Percentiles rank a stretch among this genome's conserved stretches.
Conservation (phyloP, 2,329 filamentous ascomycete species). For the Metarhizium humberi region DNA sequence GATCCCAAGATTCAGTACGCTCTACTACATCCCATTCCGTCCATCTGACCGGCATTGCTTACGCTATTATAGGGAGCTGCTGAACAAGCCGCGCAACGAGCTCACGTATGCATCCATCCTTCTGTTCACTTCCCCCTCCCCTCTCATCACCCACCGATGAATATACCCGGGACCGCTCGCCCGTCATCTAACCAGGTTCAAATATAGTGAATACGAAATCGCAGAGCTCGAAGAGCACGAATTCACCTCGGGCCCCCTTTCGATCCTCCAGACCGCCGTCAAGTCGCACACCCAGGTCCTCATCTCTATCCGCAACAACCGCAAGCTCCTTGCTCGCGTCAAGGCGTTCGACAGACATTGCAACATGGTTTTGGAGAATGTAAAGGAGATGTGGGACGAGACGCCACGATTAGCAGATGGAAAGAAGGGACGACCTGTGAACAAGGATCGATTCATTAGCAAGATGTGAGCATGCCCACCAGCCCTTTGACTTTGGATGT, state of each 20-base stretch:
- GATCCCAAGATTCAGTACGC: conserved; percentile 65
- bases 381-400: conserved; percentile 98
- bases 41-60: conserved; percentile 12
- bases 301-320: conserved; percentile 96
- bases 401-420: conserved; percentile 73
- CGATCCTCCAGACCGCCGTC: conserved; percentile 93
- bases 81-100: conserved; percentile 80
- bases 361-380: conserved; percentile 98
- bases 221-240: conserved; percentile 56
- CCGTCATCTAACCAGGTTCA: conserved; percentile 2
- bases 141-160: conserved; percentile 9
- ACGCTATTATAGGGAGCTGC: conserved; percentile 59
- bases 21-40: not conserved
- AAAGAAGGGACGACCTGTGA: conserved; percentile 82
- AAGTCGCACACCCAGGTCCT: conserved; percentile 91
- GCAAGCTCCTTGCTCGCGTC: conserved; percentile 91
- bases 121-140: conserved; percentile 7
- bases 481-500: not conserved
- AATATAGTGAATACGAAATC: conserved; percentile 75
- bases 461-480: conserved; percentile 62
- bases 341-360: conserved; percentile 98
- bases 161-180: conserved; percentile 3
- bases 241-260: conserved; percentile 51
- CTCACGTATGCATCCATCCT: conserved; percentile 62
- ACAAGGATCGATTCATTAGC: conserved; percentile 97